These are phyloP conservation scores for Pilobolus umbonatus DNA, from an alignment of 192 early-diverging fungal genomes.

Conservation along the genomic window DNA sequence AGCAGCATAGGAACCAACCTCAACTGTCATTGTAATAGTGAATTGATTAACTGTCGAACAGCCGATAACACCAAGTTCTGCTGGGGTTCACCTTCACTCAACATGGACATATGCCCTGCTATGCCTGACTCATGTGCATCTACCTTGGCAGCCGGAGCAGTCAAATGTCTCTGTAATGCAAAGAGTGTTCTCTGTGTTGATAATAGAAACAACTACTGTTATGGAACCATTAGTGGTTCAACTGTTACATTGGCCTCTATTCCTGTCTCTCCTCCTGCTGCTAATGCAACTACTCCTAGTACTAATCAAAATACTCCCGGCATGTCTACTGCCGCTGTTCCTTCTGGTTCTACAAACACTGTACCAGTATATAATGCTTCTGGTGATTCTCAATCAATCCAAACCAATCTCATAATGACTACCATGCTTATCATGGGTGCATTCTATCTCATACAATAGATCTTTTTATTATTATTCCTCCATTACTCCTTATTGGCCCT, in stretches of 20 bases:
- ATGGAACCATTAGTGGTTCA: conserved; percentile 4
- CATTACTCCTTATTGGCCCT: too few relatives aligned
- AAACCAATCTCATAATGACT: too few relatives aligned
- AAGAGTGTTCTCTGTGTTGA: conserved; percentile 24
- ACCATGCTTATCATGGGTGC: not conserved
- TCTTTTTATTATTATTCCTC: too few relatives aligned
- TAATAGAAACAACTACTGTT: conserved; percentile 20
- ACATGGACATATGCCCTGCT: conserved; percentile 11
- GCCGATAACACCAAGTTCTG: conserved; percentile 16
- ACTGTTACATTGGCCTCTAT: conserved; percentile 3
- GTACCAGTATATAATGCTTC: not conserved
- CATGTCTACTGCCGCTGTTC: conserved; percentile 1
- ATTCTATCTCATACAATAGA: too few relatives aligned
- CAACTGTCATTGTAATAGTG: conserved; percentile 21
- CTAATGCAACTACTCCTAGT: conserved; percentile 7
- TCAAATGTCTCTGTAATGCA: conserved; percentile 20
- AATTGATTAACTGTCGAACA: conserved; percentile 21
- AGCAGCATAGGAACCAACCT: not conserved
- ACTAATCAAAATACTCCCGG: not conserved
- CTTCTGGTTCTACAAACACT: not conserved
- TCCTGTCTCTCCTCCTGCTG: conserved; percentile 9
- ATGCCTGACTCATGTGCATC: conserved; percentile 13
- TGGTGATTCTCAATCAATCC: not conserved
- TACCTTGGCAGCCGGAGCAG: conserved; percentile 4
- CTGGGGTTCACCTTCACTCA: conserved; percentile 20